Percentiles rank a stretch among this genome's conserved stretches.
Conservation (phyloP, 805 yeast species). For the Candida adriatica region DNA sequence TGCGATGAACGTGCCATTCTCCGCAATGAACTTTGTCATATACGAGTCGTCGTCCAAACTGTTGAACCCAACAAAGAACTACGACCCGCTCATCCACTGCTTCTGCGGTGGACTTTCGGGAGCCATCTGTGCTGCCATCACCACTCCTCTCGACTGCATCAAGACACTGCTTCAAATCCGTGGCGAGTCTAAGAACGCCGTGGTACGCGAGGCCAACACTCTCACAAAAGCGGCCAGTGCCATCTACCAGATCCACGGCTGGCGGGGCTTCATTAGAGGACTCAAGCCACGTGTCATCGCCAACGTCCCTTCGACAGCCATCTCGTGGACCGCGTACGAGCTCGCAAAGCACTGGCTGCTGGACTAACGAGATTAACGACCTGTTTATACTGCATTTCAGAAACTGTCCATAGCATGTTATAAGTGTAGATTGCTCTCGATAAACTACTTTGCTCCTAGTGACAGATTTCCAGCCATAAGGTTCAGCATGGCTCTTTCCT, state of each 20-base stretch:
- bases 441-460: no score
- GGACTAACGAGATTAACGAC: conserved; percentile 5
- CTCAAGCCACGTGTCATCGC: conserved; percentile 85
- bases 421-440: no score
- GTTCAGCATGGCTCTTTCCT: no score
- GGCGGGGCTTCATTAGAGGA: conserved; percentile 72
- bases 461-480: no score
- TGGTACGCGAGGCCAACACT: conserved; percentile 53
- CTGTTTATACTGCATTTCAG: no score
- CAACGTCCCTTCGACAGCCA: conserved; percentile 93
- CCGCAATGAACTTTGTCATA: conserved; percentile 88
- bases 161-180: conserved; percentile 88
- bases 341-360: conserved; percentile 66
- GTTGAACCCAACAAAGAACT: conserved; percentile 68
- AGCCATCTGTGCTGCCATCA: conserved; percentile 88
- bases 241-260: conserved; percentile 54
- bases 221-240: conserved; percentile 64
- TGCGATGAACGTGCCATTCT: conserved; percentile 88
- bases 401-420: no score
- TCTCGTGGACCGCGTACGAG: conserved; percentile 96
- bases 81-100: conserved; percentile 90
- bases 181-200: conserved; percentile 40
- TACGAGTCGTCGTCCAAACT: conserved; percentile 78
- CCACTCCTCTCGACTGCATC: conserved; percentile 91
- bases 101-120: conserved; percentile 92